Conservation (phyloP, 2,329 filamentous ascomycete genomes). For the Pseudocercospora macadamiae region DNA sequence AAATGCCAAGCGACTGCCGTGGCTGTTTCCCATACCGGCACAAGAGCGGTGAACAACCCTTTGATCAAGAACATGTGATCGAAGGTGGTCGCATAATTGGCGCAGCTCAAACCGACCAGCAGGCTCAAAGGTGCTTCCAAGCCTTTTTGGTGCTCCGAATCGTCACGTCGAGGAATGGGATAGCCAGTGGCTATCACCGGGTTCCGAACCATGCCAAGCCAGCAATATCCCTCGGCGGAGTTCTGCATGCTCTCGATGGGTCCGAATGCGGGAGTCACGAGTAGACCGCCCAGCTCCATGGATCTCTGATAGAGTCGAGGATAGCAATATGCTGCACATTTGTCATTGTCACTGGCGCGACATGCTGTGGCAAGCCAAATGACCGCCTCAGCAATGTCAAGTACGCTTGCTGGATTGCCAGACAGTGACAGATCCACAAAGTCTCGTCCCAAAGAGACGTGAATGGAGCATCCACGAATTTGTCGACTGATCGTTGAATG, state of each 20-base stretch:
- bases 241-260: not conserved
- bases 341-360: not conserved
- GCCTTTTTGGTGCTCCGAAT: not conserved
- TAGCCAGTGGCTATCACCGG: not conserved
- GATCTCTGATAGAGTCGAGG: too few species aligned
- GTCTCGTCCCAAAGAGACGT: not conserved
- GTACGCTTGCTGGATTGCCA: too few species aligned
- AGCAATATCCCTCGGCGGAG: not conserved
- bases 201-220: not conserved
- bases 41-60: not conserved
- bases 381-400: not conserved
- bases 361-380: not conserved
- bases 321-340: not conserved
- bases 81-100: not conserved
- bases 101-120: not conserved
- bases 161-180: not conserved
- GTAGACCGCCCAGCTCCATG: too few species aligned
- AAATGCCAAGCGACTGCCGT: not conserved
- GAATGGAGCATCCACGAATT: not conserved
- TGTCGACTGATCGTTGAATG: not conserved
- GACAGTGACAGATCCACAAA: too few species aligned
- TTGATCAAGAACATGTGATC: not conserved
- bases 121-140: not conserved
- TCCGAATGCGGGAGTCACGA: not conserved
- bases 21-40: not conserved